Base-by-base conservation (phyloP, 164 flowering plant genomes). In the Warburgia ugandensis region DNA sequence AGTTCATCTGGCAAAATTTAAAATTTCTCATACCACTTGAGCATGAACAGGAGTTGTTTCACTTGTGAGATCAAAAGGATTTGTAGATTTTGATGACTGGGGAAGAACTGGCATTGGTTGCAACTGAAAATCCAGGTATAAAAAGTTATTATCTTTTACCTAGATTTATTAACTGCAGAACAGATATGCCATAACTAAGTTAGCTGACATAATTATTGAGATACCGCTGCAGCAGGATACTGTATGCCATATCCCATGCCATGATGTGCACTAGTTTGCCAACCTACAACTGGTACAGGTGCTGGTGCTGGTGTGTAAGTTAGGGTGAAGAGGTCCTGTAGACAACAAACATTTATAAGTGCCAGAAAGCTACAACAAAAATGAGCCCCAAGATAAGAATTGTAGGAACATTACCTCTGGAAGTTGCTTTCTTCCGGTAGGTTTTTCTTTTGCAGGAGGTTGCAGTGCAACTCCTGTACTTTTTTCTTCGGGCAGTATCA, bases 281-380 rank as follows among this genome's bases (percentile, higher is more conserved):
- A 92, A 52, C 79, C 78, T 25, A 69, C 73, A 56, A 56, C 47
- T 59, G 71, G 69, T 23, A 58, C 68, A 54, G 65, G 71, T 33
- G 13, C 52, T 28, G 61, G 54, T 2, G 41, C 50, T 14, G 77
- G 36, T 20, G 86, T 48, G 73, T 77, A 87, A 36, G 50, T 67
- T 27, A 68, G 22, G 46, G 92, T 23, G 55, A 92, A 92, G 26
- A 92, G 77, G 77, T 84, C 96, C 95, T 89, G 75, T 53, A 31
- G 12, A 9, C 20, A 16, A 33, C 10, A 50, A 50, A 51, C 43
- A 36, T 19, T 37, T 14, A 39, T 29, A 20, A 30, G 51, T 13
- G 25, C n/a, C 17, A 28, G 14, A n/a, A 31, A 32, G n/a, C 20
- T 42, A 33, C 6, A 39, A 21, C 16, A 3, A 8, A 50, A 29